Evolutionary conservation across 2,329 filamentous ascomycete genomes (phyloP), one percentile per base, ranked within the genome.

Genomic region (Aspergillus fischeri): DNA sequence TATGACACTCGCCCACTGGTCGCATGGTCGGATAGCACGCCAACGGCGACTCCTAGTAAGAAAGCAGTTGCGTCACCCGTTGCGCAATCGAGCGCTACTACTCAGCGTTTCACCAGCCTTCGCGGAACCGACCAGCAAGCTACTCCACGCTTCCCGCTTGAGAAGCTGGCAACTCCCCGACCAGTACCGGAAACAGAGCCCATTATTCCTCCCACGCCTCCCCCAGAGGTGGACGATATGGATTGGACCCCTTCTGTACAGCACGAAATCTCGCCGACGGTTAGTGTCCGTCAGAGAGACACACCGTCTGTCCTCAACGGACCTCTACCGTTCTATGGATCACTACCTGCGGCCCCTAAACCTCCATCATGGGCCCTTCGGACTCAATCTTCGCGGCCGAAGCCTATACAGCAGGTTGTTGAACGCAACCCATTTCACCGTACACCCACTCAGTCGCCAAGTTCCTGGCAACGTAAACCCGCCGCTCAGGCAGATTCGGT

Each of bases 211-310:
- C 24, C 72, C 21, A 75, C 75, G 21, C 73, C 73, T 52, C 73
- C 74, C 14, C 70, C 72, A 4, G 75, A 76, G 51, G 66, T 63
- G 20, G 77, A 79, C 58, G 71, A 71, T 45, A 81, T 81, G 79
- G 79, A 81, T 58, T 81, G 79, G 79, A 77, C 76, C 35, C 79
- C 79, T n/a, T 76, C 77, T 38, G 59, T 66, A 44, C 71, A 75
- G 44, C 68, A 73, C 53, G 60, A 71, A 21, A 66, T 76, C 21
- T 67, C 66, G 48, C 71, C 71, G 32, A 72, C 51, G 6, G 60
- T 70, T 14, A 70, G 69, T 52, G 60, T 70, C n/a, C 60, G 66
- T 29, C 65, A 67, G 41, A 67, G 70, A 47, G 65, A 71, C 45
- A 65, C 65, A 49, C 66, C 60, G 25, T 67, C 67, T 48, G 61